Percentiles rank a stretch among this genome's conserved stretches.
Evolutionary conservation across 179 eudicot species (phyloP).

Genomic region (Silene coronaria): DNA sequence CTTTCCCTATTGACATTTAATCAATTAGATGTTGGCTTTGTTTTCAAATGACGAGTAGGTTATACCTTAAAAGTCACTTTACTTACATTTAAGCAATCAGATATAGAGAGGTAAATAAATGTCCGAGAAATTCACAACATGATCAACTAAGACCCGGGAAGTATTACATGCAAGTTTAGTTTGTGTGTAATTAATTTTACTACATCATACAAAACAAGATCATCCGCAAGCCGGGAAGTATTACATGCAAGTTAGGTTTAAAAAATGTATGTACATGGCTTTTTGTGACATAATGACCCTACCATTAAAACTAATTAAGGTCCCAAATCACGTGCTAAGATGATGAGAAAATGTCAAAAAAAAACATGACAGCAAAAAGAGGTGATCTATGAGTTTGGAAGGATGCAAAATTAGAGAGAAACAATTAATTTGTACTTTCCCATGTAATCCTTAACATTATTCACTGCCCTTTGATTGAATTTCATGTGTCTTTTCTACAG

Average conservation of each 20-base stretch:
- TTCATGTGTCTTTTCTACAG: slow-evolving; percentile 26
- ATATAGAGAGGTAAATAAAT: too few relatives aligned
- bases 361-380: slow-evolving; percentile 27
- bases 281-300: slow-evolving; percentile 43
- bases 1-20: too few relatives aligned
- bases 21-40: too few relatives aligned
- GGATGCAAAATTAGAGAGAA: slow-evolving; percentile 16
- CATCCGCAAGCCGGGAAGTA: background rate
- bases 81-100: too few relatives aligned
- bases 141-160: too few relatives aligned
- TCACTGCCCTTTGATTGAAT: slow-evolving; percentile 23
- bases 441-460: slow-evolving; percentile 25
- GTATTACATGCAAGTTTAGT: too few relatives aligned
- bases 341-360: slow-evolving; percentile 11
- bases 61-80: too few relatives aligned
- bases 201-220: too few relatives aligned
- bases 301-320: slow-evolving; percentile 21
- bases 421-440: slow-evolving; percentile 28
- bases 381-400: slow-evolving; percentile 28
- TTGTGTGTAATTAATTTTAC: too few relatives aligned
- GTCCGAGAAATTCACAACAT: too few relatives aligned
- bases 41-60: too few relatives aligned
- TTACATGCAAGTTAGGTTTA: slow-evolving; percentile 24
- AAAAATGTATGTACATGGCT: slow-evolving; percentile 25
- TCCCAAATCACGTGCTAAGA: slow-evolving; percentile 50